phyloP scores from a whole-genome alignment of 768 basidiomycete genomes.

The Suillus occidentalis region DNA sequence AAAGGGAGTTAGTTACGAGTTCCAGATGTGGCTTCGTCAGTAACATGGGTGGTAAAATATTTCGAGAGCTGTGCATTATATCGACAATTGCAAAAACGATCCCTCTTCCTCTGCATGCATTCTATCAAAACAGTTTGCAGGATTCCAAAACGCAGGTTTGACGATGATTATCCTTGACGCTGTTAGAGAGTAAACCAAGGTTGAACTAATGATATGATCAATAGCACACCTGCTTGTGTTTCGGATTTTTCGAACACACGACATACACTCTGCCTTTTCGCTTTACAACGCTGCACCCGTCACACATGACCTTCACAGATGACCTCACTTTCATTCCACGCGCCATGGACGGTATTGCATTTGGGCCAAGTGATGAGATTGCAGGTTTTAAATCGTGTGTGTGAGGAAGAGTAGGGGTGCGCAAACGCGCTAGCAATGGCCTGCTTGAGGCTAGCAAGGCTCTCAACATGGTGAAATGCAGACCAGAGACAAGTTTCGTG shows the following conservation, averaged over 20 bases:
- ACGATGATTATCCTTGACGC: constrained; percentile 60
- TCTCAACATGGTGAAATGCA: constrained; percentile 52
- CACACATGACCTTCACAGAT: constrained; percentile 93
- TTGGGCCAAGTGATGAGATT: constrained; percentile 22
- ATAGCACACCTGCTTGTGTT: constrained; percentile 87
- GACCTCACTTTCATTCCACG: constrained; percentile 96
- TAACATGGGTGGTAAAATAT: constrained; percentile 7
- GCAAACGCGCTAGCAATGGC: constrained; percentile 56
- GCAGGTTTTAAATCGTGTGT: constrained; percentile 29
- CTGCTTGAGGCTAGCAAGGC: constrained; percentile 62
- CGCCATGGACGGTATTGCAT: constrained; percentile 38
- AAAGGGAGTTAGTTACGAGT: constrained; percentile 83
- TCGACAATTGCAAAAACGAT: not conserved
- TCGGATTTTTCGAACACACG: constrained; percentile 90
- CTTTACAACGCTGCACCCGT: constrained; percentile 85
- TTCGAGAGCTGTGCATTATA: not conserved
- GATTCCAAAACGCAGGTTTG: not conserved
- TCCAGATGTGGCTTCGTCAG: constrained; percentile 88
- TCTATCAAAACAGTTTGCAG: not conserved
- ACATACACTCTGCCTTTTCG: constrained; percentile 92
- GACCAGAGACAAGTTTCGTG: constrained; percentile 3
- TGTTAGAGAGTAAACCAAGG: constrained; percentile 29
- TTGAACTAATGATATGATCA: not conserved
- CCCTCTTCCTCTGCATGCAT: constrained; percentile 7
- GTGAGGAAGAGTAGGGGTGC: constrained; percentile 37